Base-by-base conservation (phyloP, 2,329 filamentous ascomycete species). In the Sarocladium strictum region DNA sequence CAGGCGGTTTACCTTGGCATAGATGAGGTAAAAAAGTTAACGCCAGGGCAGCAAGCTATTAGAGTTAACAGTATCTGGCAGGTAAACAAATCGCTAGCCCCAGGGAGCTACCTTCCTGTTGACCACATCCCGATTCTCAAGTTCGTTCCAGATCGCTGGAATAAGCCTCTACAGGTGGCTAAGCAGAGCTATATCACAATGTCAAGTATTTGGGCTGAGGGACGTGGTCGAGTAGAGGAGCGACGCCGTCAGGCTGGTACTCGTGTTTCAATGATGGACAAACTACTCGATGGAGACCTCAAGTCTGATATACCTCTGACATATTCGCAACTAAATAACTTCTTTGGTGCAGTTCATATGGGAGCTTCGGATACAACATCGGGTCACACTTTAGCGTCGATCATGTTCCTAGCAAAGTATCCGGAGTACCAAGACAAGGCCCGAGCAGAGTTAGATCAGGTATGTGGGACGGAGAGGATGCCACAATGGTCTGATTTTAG, bases 401-500 rank as follows among this genome's bases (percentile, higher is more conserved):
- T 54, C 17, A 14, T 54, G 17, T 54, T 45, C 27, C 21, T 54
- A 7, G 23, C 53, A 9, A 15, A 35, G 3, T 12, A 45, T 40
- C 64, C 63, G 1, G 52, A 60, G 2, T 59, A 58, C 2, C 64
- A 65, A n/a, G 53, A 55, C 12, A 59, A 59, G 33, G 62, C 63
- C 0, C 65, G 65, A 9, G 51, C 58, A 1, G 67, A 69, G 40
- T 60, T 69, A 6, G 63, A 67, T 26, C 15, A 50, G 0, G 57
- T 66, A 2, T 62, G 61, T 52, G 47, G 19, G 1, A 43, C 55
- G 1, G 33, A 35, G 15, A 51, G 26, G 12, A 40, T 40, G 1
- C 51, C 77, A 70, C 0, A 43, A 66, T 5, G 63, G 76, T 27
- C 60, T 9, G 12, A 37, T 15, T 54, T 62, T 0, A 2, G 11